Evolutionary conservation across 805 yeast species (phyloP), one percentile per base, ranked within the genome.

Genomic region (Schwanniomyces pseudopolymorphus): DNA sequence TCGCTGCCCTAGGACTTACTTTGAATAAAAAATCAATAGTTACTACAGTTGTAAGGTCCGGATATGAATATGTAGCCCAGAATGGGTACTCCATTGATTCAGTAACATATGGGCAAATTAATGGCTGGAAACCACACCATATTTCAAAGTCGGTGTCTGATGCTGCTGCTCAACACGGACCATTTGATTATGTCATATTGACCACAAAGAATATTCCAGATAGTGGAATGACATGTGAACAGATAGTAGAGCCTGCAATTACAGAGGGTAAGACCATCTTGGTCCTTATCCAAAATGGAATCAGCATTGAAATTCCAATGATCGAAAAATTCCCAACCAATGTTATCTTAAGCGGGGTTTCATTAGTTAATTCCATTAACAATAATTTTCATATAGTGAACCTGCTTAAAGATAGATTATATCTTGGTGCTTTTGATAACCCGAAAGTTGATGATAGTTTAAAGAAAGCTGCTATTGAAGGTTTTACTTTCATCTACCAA

Each of bases 171-270:
- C 39, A 48, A 9, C 39, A 43, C 16, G 61, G 61, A 1, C 64
- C 67, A 4, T 68, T 63, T 45, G 70, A 67, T 46, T 61, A 57
- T 46, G 57, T 68, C 6, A 54, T 68, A 3, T 54, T 68, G 11
- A 53, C 67, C 22, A 67, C 72, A 39, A 68, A 68, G 43, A 64
- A 60, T 27, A 57, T 64, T 25, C 72, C 74, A 14, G 60, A 61
- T 39, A 44, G 60, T 7, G 60, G 62, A 62, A 55, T 58, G 24
- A 49, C 57, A 9, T 44, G 52, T 22, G 53, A 47, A 16, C 43
- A 45, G 19, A 21, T 37, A 8, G 36, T 33, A 9, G 38, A 40
- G n/a, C 53, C 61, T 39, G 61, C 64, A 33, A 52, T 50, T 33
- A 41, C 50, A 1, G 35, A 26, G 9, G 33, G 43, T 25, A 33